Base-by-base conservation (phyloP, 2,329 filamentous ascomycete species). In the Phaeosphaeriaceae sp. region DNA sequence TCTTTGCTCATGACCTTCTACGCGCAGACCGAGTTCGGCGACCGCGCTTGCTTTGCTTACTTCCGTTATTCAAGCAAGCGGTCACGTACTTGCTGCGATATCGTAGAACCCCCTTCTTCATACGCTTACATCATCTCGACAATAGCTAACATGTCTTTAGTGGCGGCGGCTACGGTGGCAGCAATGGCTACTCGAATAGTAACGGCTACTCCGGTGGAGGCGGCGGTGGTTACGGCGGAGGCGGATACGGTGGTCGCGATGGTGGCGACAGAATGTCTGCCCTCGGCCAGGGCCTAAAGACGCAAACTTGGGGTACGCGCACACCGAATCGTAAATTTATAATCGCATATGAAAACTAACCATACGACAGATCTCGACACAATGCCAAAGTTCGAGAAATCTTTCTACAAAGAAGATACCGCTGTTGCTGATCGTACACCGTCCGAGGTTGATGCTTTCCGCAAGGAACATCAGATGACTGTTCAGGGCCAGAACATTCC, bases 331-430 rank as follows among this genome's bases (percentile, higher is more conserved):
- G n/a, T 12, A 4, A 8, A n/a, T 13, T 15, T 13, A 15, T 30
- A 8, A 6, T 3, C 20, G n/a, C 13, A 40, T 33, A n/a, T n/a
- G n/a, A 13, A 12, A 55, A 58, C 66, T 71, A 61, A 74, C 56
- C 48, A 20, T 18, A 48, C n/a, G 41, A 16, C 61, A 94, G 94
- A 99, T 73, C 67, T 94, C 45, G 81, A 75, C 68, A 75, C 87
- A 6, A 72, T 99, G 37, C 93, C 94, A 66, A 97, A 97, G 77
- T 99, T 99, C 79, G 94, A 99, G 75, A 99, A 99, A 79, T 92
- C 90, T 7, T 99, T 99, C 80, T 99, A 99, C 85, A 96, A 97
- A 81, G 94, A 97, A 78, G 87, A 94, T 72, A 83, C 87, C 26
- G 85, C 85, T 52, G 93, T 99, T 53, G 77, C 86, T 54, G 81